Evolutionary conservation across 148 eudicot species (phyloP).

Genomic region (Chenopodium album): DNA sequence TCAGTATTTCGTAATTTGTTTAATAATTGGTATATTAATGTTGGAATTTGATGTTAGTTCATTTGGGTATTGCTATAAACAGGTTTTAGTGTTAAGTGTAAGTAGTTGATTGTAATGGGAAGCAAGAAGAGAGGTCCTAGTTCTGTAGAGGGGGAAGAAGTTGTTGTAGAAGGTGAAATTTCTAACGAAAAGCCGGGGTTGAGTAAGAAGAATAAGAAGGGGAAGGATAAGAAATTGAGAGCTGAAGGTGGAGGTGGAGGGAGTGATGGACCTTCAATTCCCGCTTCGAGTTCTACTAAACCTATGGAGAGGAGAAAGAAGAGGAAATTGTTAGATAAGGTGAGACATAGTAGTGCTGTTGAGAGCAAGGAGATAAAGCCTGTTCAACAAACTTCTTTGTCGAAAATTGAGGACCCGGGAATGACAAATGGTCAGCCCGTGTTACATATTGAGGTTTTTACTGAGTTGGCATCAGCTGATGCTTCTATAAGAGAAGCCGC

Average conservation of each 20-base stretch:
- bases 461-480: constrained; percentile 61
- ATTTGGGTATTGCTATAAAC: not conserved
- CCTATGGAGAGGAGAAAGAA: constrained; percentile 82
- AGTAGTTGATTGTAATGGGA: constrained; percentile 32
- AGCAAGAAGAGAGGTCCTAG: constrained; percentile 49
- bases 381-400: constrained; percentile 14
- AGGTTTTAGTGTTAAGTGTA: not conserved
- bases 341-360: constrained; percentile 33
- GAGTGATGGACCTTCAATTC: constrained; percentile 23
- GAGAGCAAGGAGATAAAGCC: constrained; percentile 30
- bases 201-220: constrained; percentile 49
- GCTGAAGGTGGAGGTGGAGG: constrained; percentile 31
- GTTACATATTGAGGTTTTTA: constrained; percentile 75
- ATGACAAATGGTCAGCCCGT: constrained; percentile 45
- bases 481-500: constrained; percentile 60
- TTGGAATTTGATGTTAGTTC: not conserved
- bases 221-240: constrained; percentile 32
- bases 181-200: constrained; percentile 27
- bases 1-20: too few relatives aligned
- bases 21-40: not conserved
- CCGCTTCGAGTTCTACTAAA: constrained; percentile 28
- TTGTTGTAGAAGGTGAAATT: constrained; percentile 20
- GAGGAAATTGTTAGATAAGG: constrained; percentile 66
- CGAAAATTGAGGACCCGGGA: constrained; percentile 30
- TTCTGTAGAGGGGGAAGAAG: constrained; percentile 30